phyloP scores from a whole-genome alignment of 352 stramenopile species.

The Thalassiosira ordinaria region DNA sequence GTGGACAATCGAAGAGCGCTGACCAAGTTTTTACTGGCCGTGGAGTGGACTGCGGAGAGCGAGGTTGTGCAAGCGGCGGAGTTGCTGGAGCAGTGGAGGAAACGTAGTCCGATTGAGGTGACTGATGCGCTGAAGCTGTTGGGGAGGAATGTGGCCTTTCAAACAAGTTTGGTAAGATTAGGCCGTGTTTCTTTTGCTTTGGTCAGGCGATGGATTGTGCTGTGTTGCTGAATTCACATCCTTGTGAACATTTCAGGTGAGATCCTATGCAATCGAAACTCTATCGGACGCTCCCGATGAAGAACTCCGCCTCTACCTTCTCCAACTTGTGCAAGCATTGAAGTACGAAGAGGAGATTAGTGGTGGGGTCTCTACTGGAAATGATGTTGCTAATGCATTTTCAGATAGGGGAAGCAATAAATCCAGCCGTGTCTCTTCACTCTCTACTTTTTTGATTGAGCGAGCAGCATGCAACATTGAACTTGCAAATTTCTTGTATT shows the following conservation, averaged over 20 bases:
- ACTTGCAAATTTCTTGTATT: conserved; percentile 99
- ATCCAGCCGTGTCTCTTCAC: conserved; percentile 54
- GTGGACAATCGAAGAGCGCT: conserved; percentile 94
- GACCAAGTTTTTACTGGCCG: conserved; percentile 97
- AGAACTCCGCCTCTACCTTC: conserved; percentile 95
- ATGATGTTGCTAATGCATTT: conserved; percentile 23
- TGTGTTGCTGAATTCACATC: conserved; percentile 67
- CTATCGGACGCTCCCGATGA: conserved; percentile 94
- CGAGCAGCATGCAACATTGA: conserved; percentile 93
- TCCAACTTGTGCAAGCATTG: conserved; percentile 98
- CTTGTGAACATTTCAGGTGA: conserved; percentile 77
- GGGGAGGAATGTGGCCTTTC: conserved; percentile 89
- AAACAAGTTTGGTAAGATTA: conserved; percentile 81
- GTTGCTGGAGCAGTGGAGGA: conserved; percentile 88
- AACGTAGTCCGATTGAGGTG: conserved; percentile 94
- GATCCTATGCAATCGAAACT: conserved; percentile 96
- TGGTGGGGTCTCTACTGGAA: conserved; percentile 32
- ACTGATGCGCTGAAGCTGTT: conserved; percentile 97
- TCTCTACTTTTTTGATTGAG: conserved; percentile 94
- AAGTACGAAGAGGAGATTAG: conserved; percentile 88
- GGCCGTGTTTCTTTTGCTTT: conserved; percentile 5
- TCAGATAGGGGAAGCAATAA: conserved; percentile 6
- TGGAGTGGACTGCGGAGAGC: conserved; percentile 97
- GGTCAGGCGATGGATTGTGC: no score
- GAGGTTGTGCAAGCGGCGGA: conserved; percentile 94